These are phyloP conservation scores for Solanum chilense DNA, from an alignment of 257 asterid genomes.

Conservation along the genomic window DNA sequence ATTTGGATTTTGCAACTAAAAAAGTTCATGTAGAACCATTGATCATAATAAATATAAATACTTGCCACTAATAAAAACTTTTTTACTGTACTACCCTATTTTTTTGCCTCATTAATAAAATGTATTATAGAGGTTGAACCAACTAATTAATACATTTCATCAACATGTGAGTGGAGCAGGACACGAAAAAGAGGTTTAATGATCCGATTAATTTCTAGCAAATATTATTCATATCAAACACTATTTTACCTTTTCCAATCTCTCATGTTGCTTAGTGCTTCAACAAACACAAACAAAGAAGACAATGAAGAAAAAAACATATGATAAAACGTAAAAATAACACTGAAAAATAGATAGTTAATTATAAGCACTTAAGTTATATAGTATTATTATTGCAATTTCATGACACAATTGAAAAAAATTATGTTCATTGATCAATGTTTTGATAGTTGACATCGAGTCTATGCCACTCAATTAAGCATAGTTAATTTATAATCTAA, in stretches of 20 bases:
- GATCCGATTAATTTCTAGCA: background rate
- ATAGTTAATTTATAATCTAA: background rate
- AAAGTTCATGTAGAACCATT: too few species aligned
- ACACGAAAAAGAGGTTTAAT: background rate
- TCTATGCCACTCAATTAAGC: background rate
- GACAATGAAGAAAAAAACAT: background rate
- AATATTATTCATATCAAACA: background rate
- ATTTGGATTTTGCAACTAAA: too few species aligned
- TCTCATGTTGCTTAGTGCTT: background rate
- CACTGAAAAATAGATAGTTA: background rate
- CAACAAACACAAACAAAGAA: background rate
- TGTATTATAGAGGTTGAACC: too few species aligned
- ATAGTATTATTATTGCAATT: background rate
- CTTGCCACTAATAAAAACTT: too few species aligned
- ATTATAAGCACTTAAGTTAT: background rate
- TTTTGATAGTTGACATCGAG: background rate
- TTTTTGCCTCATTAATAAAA: too few species aligned
- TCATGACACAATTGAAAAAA: background rate
- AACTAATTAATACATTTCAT: too few species aligned
- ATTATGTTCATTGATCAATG: background rate
- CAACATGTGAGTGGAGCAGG: too few species aligned
- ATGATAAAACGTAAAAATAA: background rate
- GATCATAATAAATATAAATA: too few species aligned
- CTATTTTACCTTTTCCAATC: background rate
- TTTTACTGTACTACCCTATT: too few species aligned